phyloP scores from a whole-genome alignment of 495 filamentous ascomycete species.

The Aspergillus sclerotioniger region DNA sequence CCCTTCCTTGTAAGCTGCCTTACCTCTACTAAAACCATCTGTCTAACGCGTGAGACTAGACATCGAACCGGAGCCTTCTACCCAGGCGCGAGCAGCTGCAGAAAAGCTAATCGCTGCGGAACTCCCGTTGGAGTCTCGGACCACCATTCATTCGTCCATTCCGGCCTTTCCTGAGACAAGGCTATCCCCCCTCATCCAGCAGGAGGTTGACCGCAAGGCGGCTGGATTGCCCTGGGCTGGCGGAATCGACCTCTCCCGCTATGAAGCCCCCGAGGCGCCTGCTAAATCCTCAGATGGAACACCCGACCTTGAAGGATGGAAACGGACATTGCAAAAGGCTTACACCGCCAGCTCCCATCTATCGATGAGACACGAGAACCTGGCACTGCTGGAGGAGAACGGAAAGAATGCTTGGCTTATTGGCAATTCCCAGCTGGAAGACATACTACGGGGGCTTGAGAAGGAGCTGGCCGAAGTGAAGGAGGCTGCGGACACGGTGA shows the following conservation, averaged over 20 bases:
- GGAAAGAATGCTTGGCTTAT: slow-evolving; percentile 92
- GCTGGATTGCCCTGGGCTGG: slow-evolving; percentile 48
- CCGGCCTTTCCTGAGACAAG: slow-evolving; percentile 34
- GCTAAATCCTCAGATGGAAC: slow-evolving; percentile 30
- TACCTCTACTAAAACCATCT: neutral
- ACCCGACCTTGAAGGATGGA: slow-evolving; percentile 39
- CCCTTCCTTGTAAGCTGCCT: slow-evolving; percentile 67
- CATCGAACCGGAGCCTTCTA: slow-evolving; percentile 66
- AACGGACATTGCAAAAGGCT: slow-evolving; percentile 41
- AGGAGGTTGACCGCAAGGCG: slow-evolving; percentile 61
- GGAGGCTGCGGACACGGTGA: slow-evolving; percentile 65
- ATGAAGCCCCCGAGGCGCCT: slow-evolving; percentile 63
- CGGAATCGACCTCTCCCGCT: slow-evolving; percentile 78
- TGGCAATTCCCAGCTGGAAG: slow-evolving; percentile 75
- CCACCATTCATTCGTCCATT: slow-evolving; percentile 40
- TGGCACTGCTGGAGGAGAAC: slow-evolving; percentile 70
- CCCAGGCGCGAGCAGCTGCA: slow-evolving; percentile 54
- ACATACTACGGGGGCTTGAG: slow-evolving; percentile 69
- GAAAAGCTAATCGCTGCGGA: slow-evolving; percentile 65
- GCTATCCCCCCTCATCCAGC: slow-evolving; percentile 61
- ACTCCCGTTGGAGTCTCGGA: slow-evolving; percentile 46
- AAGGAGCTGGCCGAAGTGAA: slow-evolving; percentile 67
- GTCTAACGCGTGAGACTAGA: slow-evolving; percentile 45
- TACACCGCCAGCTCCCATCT: slow-evolving; percentile 69
- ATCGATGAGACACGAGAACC: slow-evolving; percentile 60